A percentile compares a stretch with the other conserved stretches of the same genome.
Evolutionary conservation across 805 yeast genomes (phyloP).

Genomic region (Saccharomycopsis microspora): DNA sequence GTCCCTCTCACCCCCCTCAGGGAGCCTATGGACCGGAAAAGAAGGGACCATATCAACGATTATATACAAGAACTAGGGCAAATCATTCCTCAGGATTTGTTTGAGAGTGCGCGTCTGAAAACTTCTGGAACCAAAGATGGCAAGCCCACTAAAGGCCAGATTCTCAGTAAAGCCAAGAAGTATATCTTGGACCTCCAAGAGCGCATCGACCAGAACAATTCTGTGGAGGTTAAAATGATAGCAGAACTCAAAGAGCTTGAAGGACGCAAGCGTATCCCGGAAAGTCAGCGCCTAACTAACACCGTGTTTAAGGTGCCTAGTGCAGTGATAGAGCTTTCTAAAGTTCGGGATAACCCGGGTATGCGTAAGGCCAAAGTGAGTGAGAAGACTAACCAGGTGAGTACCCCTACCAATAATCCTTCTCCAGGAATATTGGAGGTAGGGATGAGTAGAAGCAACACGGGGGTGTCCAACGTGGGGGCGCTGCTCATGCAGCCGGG

Average conservation of each 20-base stretch:
- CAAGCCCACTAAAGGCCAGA: constrained; percentile 78
- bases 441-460: background rate
- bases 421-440: constrained; percentile 10
- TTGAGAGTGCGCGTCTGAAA: constrained; percentile 24
- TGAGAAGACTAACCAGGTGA: no score
- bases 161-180: constrained; percentile 63
- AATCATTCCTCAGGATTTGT: constrained; percentile 34
- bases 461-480: background rate
- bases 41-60: constrained; percentile 48
- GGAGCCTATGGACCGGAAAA: constrained; percentile 28
- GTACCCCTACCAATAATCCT: constrained; percentile 15
- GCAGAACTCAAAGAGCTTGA: constrained; percentile 47
- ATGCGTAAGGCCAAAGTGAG: no score
- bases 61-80: constrained; percentile 40
- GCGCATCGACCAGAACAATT: constrained; percentile 65
- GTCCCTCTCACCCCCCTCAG: constrained; percentile 17
- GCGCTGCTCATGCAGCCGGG: background rate
- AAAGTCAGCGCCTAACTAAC: constrained; percentile 21
- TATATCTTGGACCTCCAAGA: constrained; percentile 58
- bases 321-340: constrained; percentile 49
- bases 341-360: no score
- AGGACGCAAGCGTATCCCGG: constrained; percentile 29
- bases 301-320: constrained; percentile 48
- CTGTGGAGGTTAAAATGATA: constrained; percentile 66
- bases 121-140: constrained; percentile 63